phyloP scores from a whole-genome alignment of 2,329 filamentous ascomycete species.

The Colletotrichum sp. region DNA sequence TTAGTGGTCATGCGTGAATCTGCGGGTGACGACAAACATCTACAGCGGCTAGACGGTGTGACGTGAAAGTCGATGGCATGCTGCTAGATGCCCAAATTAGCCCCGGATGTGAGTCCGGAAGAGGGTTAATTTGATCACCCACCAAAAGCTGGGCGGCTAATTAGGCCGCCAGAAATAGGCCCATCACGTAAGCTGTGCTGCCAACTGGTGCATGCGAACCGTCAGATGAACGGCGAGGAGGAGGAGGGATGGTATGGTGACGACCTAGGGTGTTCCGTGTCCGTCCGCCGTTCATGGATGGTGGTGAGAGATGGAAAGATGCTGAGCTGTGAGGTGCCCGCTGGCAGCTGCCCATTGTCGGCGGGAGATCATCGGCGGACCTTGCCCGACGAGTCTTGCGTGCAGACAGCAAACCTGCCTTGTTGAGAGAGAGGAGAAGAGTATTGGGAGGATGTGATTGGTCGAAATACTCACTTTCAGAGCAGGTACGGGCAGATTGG shows the following conservation, averaged over 20 bases:
- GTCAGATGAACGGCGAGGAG: neutral
- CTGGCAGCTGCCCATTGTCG: neutral
- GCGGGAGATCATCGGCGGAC: conserved; percentile 19
- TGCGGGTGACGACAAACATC: conserved; percentile 24
- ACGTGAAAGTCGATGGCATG: conserved; percentile 2
- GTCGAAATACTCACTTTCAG: neutral
- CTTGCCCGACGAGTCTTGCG: conserved; percentile 8
- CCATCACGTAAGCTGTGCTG: neutral
- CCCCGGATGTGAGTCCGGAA: conserved; percentile 18
- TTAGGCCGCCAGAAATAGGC: conserved; percentile 17
- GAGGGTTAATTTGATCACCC: conserved; percentile 22
- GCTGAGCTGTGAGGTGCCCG: neutral
- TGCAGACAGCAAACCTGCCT: neutral
- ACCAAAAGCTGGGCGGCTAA: conserved; percentile 18
- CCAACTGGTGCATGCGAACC: neutral
- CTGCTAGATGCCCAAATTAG: conserved; percentile 28
- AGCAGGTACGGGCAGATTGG: neutral
- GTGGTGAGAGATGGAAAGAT: neutral
- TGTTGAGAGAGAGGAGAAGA: neutral
- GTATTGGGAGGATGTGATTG: neutral
- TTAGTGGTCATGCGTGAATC: conserved; percentile 8
- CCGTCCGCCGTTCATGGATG: neutral
- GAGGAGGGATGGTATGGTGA: neutral
- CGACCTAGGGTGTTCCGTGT: neutral
- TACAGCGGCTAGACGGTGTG: conserved; percentile 4